Base-by-base conservation (phyloP, 2,329 filamentous ascomycete genomes). In the Fusarium abutilonis region DNA sequence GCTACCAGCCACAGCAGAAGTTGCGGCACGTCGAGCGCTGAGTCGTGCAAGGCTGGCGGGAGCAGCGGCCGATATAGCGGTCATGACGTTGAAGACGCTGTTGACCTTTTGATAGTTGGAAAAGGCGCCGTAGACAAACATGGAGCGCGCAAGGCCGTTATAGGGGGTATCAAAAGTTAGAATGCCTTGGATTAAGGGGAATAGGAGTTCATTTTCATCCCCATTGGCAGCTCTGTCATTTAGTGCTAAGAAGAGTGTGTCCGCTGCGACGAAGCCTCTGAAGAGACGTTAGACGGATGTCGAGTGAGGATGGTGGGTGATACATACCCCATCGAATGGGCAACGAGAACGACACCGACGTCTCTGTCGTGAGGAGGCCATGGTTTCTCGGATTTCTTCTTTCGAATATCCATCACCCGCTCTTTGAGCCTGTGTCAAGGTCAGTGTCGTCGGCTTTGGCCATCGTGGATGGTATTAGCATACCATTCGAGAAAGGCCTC, bases 161-260 rank as follows among this genome's bases (percentile, higher is more conserved):
- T 89, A 96, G 0, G 93, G 93, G 0, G 93, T 96, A 75, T 96
- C 92, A 69, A 95, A 95, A 7, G 91, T 86, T 31, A 96, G 80
- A 14, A 96, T 82, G 45, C 90, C 92, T 70, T 92, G 89, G 56
- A 96, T 89, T 50, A 91, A 85, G 0, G 92, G 92, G 74, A 96
- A 96, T 74, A 92, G 86, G 44, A 87, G 82, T 3, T 67, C 56
- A 1, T 67, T 64, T 8, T 75, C 69, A 2, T 65, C 62, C 23
- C 72, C 56, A n/a, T 73, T 71, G 34, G 65, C 71, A 0, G 83
- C 81, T 57, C 86, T 81, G 65, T 91, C 91, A 57, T 87, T 84
- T 39, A 91, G 72, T 38, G 92, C 82, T 23, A 89, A 83, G 64
- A 95, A 85, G n/a, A 96, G 82, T 0, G 89, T 84, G 67, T 96